Conservation (phyloP, 768 basidiomycete species). For the Cystofilobasidium ferigula region DNA sequence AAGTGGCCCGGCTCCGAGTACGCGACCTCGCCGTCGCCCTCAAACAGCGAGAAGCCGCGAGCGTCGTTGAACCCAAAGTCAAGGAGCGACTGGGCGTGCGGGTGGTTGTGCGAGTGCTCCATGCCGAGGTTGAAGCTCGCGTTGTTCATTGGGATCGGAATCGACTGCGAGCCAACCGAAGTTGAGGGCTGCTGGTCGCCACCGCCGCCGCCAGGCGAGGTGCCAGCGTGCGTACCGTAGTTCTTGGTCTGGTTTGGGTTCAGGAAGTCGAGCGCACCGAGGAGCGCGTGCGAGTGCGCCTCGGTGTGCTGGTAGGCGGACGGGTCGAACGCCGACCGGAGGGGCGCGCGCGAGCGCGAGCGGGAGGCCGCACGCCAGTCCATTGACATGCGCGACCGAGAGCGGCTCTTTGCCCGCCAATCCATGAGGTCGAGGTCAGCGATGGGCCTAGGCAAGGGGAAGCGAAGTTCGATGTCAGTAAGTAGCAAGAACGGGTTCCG, state of each 20-base stretch:
- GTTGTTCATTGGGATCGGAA: slow-evolving; percentile 21
- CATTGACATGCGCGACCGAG: slow-evolving; percentile 46
- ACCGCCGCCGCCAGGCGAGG: not conserved
- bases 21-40: slow-evolving; percentile 20
- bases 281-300: slow-evolving; percentile 38
- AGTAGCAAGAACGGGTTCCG: not conserved
- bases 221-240: not conserved
- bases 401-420: slow-evolving; percentile 57
- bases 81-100: slow-evolving; percentile 19
- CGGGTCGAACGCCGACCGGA: slow-evolving; percentile 43
- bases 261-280: slow-evolving; percentile 29
- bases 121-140: not conserved
- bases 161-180: slow-evolving; percentile 21
- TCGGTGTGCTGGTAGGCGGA: slow-evolving; percentile 44
- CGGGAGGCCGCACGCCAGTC: slow-evolving; percentile 57
- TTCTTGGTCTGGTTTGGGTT: slow-evolving; percentile 19
- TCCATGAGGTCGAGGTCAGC: slow-evolving; percentile 54
- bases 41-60: slow-evolving; percentile 15
- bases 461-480: not conserved
- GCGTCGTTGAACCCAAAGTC: slow-evolving; percentile 6
- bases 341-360: slow-evolving; percentile 49
- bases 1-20: slow-evolving; percentile 24
- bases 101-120: slow-evolving; percentile 7
- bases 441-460: not conserved
- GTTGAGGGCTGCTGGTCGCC: not conserved